These are phyloP conservation scores for Phytophthora tentaculata DNA, from an alignment of 352 stramenopile species.

Conservation along the genomic window DNA sequence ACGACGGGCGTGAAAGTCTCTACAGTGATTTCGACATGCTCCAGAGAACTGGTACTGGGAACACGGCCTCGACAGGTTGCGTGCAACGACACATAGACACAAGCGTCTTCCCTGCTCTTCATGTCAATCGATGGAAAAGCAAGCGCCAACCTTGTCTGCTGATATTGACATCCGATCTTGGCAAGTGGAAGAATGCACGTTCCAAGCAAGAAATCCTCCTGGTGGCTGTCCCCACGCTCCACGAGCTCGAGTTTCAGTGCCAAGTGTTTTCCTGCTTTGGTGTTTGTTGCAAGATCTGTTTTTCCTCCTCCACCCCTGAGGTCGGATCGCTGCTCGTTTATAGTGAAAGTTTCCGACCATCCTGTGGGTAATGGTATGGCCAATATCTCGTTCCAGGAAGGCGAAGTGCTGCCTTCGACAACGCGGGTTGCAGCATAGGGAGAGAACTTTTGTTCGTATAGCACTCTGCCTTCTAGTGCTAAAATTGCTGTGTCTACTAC, in stretches of 20 bases:
- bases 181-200: slow-evolving; percentile 37
- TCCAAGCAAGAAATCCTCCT: slow-evolving; percentile 66
- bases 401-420: slow-evolving; percentile 39
- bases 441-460: slow-evolving; percentile 61
- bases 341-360: slow-evolving; percentile 33
- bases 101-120: slow-evolving; percentile 3
- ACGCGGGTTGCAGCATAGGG: slow-evolving; percentile 74
- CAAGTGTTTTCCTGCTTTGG: neutral
- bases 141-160: slow-evolving; percentile 39
- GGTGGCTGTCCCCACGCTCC: slow-evolving; percentile 58
- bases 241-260: slow-evolving; percentile 67
- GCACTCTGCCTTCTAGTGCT: slow-evolving; percentile 11
- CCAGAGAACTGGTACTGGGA: neutral
- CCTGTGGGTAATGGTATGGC: slow-evolving; percentile 56
- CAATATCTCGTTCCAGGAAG: slow-evolving; percentile 77
- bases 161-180: slow-evolving; percentile 21
- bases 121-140: slow-evolving; percentile 23
- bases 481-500: neutral
- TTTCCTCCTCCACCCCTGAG: neutral
- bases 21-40: slow-evolving; percentile 32
- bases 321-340: slow-evolving; percentile 5
- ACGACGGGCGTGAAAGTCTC: slow-evolving; percentile 40
- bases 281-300: neutral
- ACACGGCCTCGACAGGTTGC: slow-evolving; percentile 9
- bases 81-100: slow-evolving; percentile 30